Evolutionary conservation across 768 basidiomycete species (phyloP), one percentile per base, ranked within the genome.

Genomic region (Tricholoma terreum): DNA sequence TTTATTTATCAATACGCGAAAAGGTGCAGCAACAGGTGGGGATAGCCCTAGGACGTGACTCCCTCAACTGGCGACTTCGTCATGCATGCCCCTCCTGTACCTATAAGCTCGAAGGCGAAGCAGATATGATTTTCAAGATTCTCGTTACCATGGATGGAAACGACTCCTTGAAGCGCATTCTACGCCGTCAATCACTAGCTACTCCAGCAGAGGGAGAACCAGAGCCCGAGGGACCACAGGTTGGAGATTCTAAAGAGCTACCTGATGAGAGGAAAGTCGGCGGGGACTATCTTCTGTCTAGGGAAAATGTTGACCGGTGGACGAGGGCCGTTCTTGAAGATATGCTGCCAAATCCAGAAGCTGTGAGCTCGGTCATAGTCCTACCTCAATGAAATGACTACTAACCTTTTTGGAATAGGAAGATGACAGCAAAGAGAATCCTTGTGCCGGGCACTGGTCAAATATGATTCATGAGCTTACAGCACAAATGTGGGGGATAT

Each of bases 1-100:
- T 71, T 1, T 73, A 69, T 48, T 49, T 69, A 0, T 24, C 48
- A 0, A 55, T 74, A 27, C 61, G 17, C 0, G 27, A 38, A 2
- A 34, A 22, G 4, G 62, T 65, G 7, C 21, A 62, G 4, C 8
- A 2, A 9, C 54, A 33, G 1, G 65, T 74, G 1, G 5, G 59
- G 12, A 24, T 6, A 12, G 64, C 55, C 0, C 63, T 77, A 1
- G 58, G 55, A 3, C 63, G 68, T 1, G 55, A 71, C 33, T 17
- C 46, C 2, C 61, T 62, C 0, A 19, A 63, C 17, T 73, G 69
- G 70, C 58, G 63, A 2, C 33, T 73, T 1, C 33, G 57, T 38
- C 63, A 73, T 54, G 50, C 64, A 6, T 72, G 67, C 50, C 66
- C 71, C 0, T 42, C 66, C 0, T 73, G 73, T 55, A 63, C 62